These are phyloP conservation scores for Tephrocybe sp. DNA, from an alignment of 768 basidiomycete species.

Conservation along the genomic window DNA sequence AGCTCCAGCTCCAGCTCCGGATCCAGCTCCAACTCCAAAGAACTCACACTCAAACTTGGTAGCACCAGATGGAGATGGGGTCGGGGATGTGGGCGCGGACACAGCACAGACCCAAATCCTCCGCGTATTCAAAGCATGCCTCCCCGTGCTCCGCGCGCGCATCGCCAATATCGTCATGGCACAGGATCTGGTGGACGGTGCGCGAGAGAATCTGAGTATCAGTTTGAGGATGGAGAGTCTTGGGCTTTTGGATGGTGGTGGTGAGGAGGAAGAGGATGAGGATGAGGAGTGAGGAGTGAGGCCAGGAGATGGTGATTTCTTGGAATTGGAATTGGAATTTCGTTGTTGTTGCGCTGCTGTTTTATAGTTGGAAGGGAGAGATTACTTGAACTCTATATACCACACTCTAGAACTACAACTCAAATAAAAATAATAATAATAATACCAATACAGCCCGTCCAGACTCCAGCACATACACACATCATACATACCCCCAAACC, in stretches of 20 bases:
- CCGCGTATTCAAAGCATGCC: conserved; percentile 40
- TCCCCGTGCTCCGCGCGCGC: conserved; percentile 46
- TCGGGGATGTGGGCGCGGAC: neutral
- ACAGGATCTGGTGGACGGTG: conserved; percentile 45
- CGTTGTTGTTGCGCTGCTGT: neutral
- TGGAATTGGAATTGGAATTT: neutral
- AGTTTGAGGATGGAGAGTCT: conserved; percentile 47
- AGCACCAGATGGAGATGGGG: no score
- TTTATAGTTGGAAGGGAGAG: neutral
- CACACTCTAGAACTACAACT: neutral
- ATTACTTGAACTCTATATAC: no score
- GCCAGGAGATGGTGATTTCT: no score
- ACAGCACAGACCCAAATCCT: conserved; percentile 36
- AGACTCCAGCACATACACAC: no score
- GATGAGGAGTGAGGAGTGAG: no score
- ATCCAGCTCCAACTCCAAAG: no score
- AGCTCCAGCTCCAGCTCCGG: no score
- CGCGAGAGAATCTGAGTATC: conserved; percentile 47
- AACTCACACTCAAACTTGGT: no score
- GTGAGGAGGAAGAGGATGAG: neutral
- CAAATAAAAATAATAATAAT: no score
- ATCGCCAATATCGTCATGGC: conserved; percentile 45
- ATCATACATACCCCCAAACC: no score
- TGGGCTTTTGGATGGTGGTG: conserved; percentile 25
- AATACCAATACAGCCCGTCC: no score